Conservation (phyloP, 2,329 filamentous ascomycete genomes). For the Pseudogymnoascus sp. region DNA sequence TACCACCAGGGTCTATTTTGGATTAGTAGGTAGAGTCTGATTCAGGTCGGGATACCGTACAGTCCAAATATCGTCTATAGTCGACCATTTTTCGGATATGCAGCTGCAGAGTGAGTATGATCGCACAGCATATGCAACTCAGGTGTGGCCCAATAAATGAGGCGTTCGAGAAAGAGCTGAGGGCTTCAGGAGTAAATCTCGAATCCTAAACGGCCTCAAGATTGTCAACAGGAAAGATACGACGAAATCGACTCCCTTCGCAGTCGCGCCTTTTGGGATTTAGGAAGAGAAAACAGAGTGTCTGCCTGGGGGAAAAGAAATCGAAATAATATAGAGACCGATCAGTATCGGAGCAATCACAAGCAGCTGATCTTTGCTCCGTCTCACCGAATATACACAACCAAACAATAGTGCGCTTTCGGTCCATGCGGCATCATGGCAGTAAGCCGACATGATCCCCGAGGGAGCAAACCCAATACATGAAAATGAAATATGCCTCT, state of each 20-base stretch:
- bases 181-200: neutral
- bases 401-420: constrained; percentile 4
- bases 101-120: neutral
- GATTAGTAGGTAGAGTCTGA: neutral
- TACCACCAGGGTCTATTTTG: constrained; percentile 6
- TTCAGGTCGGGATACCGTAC: neutral
- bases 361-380: constrained; percentile 5
- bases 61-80: constrained; percentile 8
- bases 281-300: neutral
- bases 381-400: constrained; percentile 1
- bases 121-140: neutral
- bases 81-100: neutral
- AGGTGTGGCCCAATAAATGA: neutral
- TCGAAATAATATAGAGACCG: neutral
- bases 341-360: neutral
- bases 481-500: constrained; percentile 1
- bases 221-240: too few species aligned
- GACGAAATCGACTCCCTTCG: neutral
- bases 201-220: neutral
- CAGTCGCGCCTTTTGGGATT: neutral
- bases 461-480: constrained; percentile 4
- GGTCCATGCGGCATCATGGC: neutral
- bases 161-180: neutral
- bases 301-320: neutral
- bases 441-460: neutral